Conservation (phyloP, 441 rosid genomes). For the Croton setiger region DNA sequence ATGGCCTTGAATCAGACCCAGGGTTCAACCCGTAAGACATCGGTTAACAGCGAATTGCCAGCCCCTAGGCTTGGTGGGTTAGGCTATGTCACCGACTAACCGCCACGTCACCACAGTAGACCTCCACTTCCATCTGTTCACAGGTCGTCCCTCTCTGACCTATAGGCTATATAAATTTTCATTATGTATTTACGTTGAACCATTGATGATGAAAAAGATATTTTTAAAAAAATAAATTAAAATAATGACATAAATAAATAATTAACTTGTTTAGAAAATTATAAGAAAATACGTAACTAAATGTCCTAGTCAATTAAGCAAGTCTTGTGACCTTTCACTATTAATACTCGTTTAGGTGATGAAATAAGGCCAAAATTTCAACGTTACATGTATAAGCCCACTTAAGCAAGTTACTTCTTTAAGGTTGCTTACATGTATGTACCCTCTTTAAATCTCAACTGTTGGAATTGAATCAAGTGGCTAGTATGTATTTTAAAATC, state of each 20-base stretch:
- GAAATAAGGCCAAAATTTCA: neutral
- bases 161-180: too few relatives aligned
- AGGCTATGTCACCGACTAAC: too few relatives aligned
- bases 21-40: too few relatives aligned
- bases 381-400: neutral
- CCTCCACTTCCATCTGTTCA: too few relatives aligned
- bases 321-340: neutral
- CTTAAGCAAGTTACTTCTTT: neutral
- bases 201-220: neutral
- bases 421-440: neutral
- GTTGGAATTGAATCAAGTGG: neutral
- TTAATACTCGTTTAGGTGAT: neutral
- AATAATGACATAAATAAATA: too few relatives aligned
- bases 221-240: neutral
- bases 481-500: neutral
- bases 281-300: neutral
- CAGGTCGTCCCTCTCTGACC: too few relatives aligned
- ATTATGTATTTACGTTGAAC: too few relatives aligned
- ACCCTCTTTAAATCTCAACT: neutral
- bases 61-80: too few relatives aligned
- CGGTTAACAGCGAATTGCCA: too few relatives aligned
- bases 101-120: too few relatives aligned
- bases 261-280: too few relatives aligned
- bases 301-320: neutral
- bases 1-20: too few relatives aligned